Percentiles rank a stretch among this genome's conserved stretches.
Conservation (phyloP, 192 early-diverging fungal genomes). For the Geranomyces michiganensis region DNA sequence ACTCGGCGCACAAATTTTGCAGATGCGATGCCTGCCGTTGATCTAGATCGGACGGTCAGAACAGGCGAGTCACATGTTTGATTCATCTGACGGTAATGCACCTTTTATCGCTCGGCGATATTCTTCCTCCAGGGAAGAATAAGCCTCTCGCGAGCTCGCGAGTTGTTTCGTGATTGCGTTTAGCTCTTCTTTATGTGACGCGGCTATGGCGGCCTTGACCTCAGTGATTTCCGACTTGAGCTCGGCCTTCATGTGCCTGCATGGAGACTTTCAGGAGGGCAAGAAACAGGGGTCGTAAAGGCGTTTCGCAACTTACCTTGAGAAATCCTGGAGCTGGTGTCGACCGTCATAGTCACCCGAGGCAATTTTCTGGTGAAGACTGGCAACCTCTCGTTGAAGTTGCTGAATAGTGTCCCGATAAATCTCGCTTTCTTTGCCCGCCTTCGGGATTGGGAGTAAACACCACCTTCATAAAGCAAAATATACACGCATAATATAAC, state of each 20-base stretch:
- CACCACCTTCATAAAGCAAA: too few relatives aligned
- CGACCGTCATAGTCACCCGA: conserved; percentile 20
- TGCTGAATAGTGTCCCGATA: conserved; percentile 36
- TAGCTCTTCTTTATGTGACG: conserved; percentile 36
- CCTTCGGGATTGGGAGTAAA: too few relatives aligned
- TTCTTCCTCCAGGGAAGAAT: conserved; percentile 48
- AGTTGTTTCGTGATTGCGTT: conserved; percentile 33
- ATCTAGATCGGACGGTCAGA: conserved; percentile 8
- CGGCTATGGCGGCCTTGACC: conserved; percentile 22
- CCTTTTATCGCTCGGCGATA: conserved; percentile 41
- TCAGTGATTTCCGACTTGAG: conserved; percentile 29
- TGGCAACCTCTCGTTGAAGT: conserved; percentile 34
- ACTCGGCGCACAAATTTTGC: conserved; percentile 36
- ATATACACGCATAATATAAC: too few relatives aligned
- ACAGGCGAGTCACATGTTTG: not conserved
- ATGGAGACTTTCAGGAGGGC: not conserved
- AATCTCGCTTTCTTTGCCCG: conserved; percentile 38
- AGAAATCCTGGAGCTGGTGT: conserved; percentile 37
- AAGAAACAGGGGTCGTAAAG: not conserved
- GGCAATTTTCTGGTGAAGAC: conserved; percentile 21
- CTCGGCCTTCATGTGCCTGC: conserved; percentile 13
- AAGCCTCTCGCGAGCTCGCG: conserved; percentile 28
- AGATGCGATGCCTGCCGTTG: conserved; percentile 39
- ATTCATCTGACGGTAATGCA: too few relatives aligned
- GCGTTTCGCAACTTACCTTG: conserved; percentile 10